These are phyloP conservation scores for Cichorium intybus DNA, from an alignment of 140 eudicot genomes.

Conservation along the genomic window DNA sequence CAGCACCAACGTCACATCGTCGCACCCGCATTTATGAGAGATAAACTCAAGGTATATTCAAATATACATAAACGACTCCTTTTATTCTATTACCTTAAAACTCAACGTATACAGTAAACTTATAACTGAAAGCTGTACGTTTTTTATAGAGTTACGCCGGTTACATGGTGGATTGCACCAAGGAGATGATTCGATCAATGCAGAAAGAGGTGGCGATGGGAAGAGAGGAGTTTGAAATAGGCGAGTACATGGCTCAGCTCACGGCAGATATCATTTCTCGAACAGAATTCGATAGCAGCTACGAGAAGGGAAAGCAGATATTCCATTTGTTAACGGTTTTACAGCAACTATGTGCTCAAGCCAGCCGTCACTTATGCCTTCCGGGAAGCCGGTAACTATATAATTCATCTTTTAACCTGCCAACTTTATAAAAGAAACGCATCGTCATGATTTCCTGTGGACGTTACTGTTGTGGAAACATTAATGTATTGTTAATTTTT, in stretches of 20 bases:
- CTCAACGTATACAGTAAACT: neutral
- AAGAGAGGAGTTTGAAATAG: slow-evolving; percentile 63
- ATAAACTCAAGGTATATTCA: slow-evolving; percentile 70
- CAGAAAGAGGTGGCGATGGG: slow-evolving; percentile 32
- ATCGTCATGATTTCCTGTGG: neutral
- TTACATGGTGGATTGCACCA: slow-evolving; percentile 83
- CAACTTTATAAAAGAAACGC: neutral
- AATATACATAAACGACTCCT: neutral
- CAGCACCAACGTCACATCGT: slow-evolving; percentile 86
- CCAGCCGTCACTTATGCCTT: slow-evolving; percentile 76
- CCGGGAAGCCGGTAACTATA: slow-evolving; percentile 82
- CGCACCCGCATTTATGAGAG: slow-evolving; percentile 90
- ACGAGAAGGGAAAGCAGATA: slow-evolving; percentile 78
- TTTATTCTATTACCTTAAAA: neutral
- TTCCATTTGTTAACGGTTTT: slow-evolving; percentile 58
- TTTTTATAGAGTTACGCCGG: slow-evolving; percentile 63
- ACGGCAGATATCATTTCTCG: slow-evolving; percentile 85
- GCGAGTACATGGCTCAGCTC: slow-evolving; percentile 63
- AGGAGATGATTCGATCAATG: slow-evolving; percentile 52
- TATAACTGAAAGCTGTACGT: too few species aligned
- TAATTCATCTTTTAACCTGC: neutral
- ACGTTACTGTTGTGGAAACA: neutral
- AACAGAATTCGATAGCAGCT: slow-evolving; percentile 72
- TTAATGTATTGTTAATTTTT: neutral
- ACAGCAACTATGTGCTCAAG: slow-evolving; percentile 71